Evolutionary conservation across 208 protist genomes (phyloP).

Genomic region (Crithidia fasciculata): DNA sequence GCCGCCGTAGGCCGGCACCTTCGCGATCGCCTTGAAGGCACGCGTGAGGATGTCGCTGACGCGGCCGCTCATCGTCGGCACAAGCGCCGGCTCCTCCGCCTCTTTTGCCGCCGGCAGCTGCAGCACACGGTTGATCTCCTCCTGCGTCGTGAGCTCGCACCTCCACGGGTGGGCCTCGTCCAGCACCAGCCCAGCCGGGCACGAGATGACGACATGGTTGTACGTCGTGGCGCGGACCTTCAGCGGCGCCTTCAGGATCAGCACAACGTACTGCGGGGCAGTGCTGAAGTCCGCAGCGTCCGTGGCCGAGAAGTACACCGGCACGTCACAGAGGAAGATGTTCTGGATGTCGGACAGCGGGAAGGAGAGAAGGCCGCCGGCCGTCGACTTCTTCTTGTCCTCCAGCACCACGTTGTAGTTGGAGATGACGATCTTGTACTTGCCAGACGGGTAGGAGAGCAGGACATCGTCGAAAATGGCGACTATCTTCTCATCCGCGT

Average conservation of each 20-base stretch:
- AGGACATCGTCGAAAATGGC: slow-evolving; percentile 82
- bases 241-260: slow-evolving; percentile 75
- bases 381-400: slow-evolving; percentile 69
- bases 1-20: slow-evolving; percentile 74
- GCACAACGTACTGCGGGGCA: slow-evolving; percentile 79
- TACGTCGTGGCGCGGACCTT: slow-evolving; percentile 81
- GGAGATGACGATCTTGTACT: slow-evolving; percentile 83
- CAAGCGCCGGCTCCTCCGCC: slow-evolving; percentile 42
- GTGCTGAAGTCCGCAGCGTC: slow-evolving; percentile 31
- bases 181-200: slow-evolving; percentile 58
- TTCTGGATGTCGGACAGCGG: slow-evolving; percentile 73
- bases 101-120: slow-evolving; percentile 26
- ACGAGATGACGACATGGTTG: slow-evolving; percentile 84
- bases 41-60: slow-evolving; percentile 88
- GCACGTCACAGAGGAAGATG: slow-evolving; percentile 85
- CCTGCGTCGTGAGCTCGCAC: slow-evolving; percentile 77
- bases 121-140: slow-evolving; percentile 70
- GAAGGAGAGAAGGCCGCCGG: slow-evolving; percentile 52
- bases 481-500: slow-evolving; percentile 69
- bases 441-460: slow-evolving; percentile 79
- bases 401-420: slow-evolving; percentile 84
- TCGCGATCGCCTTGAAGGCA: slow-evolving; percentile 77
- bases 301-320: slow-evolving; percentile 47
- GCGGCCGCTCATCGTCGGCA: slow-evolving; percentile 77
- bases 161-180: slow-evolving; percentile 77